phyloP scores from a whole-genome alignment of 1,284 basidiomycete species.

The Hypsizygus ulmarius region DNA sequence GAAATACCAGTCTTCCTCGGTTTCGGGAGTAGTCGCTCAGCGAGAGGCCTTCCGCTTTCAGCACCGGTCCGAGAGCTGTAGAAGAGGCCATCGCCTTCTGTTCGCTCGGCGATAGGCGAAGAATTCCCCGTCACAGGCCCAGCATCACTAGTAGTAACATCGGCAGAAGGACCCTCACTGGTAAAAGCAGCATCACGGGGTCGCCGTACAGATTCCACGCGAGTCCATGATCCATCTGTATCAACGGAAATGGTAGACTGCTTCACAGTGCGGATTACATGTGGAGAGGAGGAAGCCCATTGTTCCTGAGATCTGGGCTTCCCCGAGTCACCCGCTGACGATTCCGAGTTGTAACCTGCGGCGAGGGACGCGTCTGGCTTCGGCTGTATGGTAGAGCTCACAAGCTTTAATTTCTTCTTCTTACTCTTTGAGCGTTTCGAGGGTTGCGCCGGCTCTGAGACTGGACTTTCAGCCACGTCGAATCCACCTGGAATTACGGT shows the following conservation, averaged over 20 bases:
- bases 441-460: neutral
- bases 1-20: constrained; percentile 63
- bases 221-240: constrained; percentile 58
- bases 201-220: constrained; percentile 40
- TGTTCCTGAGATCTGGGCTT: constrained; percentile 9
- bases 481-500: constrained; percentile 48
- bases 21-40: constrained; percentile 58
- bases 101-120: constrained; percentile 46
- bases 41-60: constrained; percentile 42
- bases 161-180: constrained; percentile 24
- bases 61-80: constrained; percentile 23
- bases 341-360: constrained; percentile 14
- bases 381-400: constrained; percentile 1
- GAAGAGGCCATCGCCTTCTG: constrained; percentile 31
- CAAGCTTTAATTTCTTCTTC: constrained; percentile 20
- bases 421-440: constrained; percentile 12
- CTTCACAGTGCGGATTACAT: constrained; percentile 16
- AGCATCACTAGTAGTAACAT: constrained; percentile 44
- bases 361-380: constrained; percentile 8
- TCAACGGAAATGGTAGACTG: constrained; percentile 33
- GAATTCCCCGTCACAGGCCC: constrained; percentile 55
- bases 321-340: constrained; percentile 4
- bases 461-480: constrained; percentile 20
- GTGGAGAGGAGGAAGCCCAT: constrained; percentile 19
- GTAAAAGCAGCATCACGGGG: constrained; percentile 7